Percentiles rank a stretch among this genome's conserved stretches.
These are phyloP conservation scores for Penicillium sclerotigenum DNA, from an alignment of 2,329 filamentous ascomycete species.

Conservation along the genomic window DNA sequence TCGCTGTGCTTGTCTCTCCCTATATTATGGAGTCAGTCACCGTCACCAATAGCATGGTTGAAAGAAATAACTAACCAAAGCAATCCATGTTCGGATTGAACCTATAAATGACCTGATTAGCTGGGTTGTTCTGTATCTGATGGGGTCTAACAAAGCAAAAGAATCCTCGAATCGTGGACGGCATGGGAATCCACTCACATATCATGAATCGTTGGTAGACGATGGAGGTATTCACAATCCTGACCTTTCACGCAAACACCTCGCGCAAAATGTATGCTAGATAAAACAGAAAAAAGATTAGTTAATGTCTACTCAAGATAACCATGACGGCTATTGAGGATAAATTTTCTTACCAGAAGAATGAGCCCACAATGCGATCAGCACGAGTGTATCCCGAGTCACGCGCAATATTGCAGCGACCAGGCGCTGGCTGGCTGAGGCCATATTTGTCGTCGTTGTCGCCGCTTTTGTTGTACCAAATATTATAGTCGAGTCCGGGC, in stretches of 20 bases:
- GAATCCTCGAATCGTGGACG: background rate
- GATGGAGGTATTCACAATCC: conserved; percentile 91
- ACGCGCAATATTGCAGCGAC: conserved; percentile 79
- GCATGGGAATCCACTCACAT: conserved; percentile 39
- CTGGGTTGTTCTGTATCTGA: background rate
- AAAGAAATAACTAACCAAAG: conserved; percentile 90
- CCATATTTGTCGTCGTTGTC: conserved; percentile 90
- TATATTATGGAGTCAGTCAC: background rate
- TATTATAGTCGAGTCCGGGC: conserved; percentile 94
- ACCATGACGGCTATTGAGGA: background rate
- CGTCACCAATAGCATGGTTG: no score
- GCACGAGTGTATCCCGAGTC: conserved; percentile 78
- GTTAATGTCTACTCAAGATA: conserved; percentile 61
- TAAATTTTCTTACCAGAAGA: conserved; percentile 62
- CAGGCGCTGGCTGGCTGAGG: conserved; percentile 75
- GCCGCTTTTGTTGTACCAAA: conserved; percentile 99
- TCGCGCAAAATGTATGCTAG: conserved; percentile 15
- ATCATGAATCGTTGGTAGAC: conserved; percentile 81
- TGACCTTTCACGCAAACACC: conserved; percentile 66
- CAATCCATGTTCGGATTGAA: conserved; percentile 94
- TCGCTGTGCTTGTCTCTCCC: conserved; percentile 21
- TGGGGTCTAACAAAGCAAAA: background rate
- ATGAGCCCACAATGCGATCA: conserved; percentile 73
- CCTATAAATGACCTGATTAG: background rate
- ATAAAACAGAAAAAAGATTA: background rate